Base-by-base conservation (phyloP, 2,329 filamentous ascomycete species). In the Teratosphaeria gauchensis region DNA sequence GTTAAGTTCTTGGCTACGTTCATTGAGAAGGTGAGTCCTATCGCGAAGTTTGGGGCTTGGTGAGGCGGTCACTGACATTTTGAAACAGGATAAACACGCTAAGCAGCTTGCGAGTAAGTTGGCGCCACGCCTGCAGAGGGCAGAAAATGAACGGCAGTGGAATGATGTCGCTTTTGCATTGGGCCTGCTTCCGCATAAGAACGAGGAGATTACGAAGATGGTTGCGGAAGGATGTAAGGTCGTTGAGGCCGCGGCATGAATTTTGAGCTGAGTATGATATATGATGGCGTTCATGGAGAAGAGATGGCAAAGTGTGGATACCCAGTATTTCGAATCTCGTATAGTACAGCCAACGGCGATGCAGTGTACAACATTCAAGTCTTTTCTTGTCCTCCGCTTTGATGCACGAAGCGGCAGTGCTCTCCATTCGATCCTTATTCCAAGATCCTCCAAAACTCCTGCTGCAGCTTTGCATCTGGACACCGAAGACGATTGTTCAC, bases 101-200 rank as follows among this genome's bases (percentile, higher is more conserved):
- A 94, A 91, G 68, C 92, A 99, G 72, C 81, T 99, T 31, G 87
- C 94, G 0, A 88, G 92, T 62, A 99, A 99, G 75, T 80, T 99
- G 61, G 92, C 94, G 0, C 91, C 92, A 4, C 83, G 94, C 64
- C 80, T 99, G 52, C 80, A 83, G 1, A 83, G 92, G 53, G 96
- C 92, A 69, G 92, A 96, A 71, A 95, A 83, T 54, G 92, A 99
- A 76, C 82, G 92, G 63, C 92, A 97, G 72, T 99, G 94, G 94
- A 95, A 92, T 71, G 94, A 99, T 75, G 92, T 97, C 51, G 90
- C 92, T 0, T 99, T 91, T 77, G 92, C 92, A 2, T 76, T 99
- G 60, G 90, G 90, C 2, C 75, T 96, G 60, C 76, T 99, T 58
- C 92, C 91, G 69, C 94, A 99, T 73, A 95, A 94, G 79, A 92